Evolutionary conservation across 495 filamentous ascomycete species (phyloP).

Genomic region (Daldinia concentrica): DNA sequence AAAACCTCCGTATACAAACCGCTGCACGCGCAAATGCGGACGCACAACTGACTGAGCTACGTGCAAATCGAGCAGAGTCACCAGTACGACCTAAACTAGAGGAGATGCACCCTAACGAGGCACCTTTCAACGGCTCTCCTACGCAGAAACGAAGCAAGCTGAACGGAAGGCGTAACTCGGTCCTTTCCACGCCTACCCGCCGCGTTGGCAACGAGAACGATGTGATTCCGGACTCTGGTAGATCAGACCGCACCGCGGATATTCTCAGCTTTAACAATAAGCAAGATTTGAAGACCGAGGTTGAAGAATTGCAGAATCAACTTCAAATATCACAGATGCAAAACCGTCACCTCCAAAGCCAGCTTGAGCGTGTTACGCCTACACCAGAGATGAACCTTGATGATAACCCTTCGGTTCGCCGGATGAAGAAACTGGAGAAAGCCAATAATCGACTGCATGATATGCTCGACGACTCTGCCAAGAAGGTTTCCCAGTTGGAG

Average conservation of each 20-base stretch:
- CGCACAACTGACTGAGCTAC: slow-evolving; percentile 80
- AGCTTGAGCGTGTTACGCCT: slow-evolving; percentile 71
- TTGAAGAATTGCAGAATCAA: slow-evolving; percentile 94
- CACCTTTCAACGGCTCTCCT: slow-evolving; percentile 78
- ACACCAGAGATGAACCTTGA: slow-evolving; percentile 70
- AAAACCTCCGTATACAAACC: slow-evolving; percentile 84
- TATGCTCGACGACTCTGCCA: slow-evolving; percentile 91
- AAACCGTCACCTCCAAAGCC: slow-evolving; percentile 91
- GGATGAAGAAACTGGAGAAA: slow-evolving; percentile 90
- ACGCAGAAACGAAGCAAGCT: slow-evolving; percentile 77
- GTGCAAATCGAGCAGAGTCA: slow-evolving; percentile 77
- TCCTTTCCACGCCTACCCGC: slow-evolving; percentile 77
- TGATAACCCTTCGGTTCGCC: slow-evolving; percentile 82
- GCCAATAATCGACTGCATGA: slow-evolving; percentile 93
- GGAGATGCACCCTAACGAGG: slow-evolving; percentile 87
- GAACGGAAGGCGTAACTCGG: slow-evolving; percentile 76
- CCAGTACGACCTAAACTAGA: slow-evolving; percentile 75
- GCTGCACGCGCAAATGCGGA: slow-evolving; percentile 86
- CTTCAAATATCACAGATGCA: slow-evolving; percentile 96
- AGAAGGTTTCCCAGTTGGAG: slow-evolving; percentile 91
- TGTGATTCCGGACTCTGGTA: slow-evolving; percentile 72
- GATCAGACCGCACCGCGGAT: slow-evolving; percentile 90
- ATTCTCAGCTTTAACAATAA: slow-evolving; percentile 87
- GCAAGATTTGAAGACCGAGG: slow-evolving; percentile 89
- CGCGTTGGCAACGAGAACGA: slow-evolving; percentile 73